Evolutionary conservation across 352 stramenopile genomes (phyloP).

Genomic region (Pythium sp.): DNA sequence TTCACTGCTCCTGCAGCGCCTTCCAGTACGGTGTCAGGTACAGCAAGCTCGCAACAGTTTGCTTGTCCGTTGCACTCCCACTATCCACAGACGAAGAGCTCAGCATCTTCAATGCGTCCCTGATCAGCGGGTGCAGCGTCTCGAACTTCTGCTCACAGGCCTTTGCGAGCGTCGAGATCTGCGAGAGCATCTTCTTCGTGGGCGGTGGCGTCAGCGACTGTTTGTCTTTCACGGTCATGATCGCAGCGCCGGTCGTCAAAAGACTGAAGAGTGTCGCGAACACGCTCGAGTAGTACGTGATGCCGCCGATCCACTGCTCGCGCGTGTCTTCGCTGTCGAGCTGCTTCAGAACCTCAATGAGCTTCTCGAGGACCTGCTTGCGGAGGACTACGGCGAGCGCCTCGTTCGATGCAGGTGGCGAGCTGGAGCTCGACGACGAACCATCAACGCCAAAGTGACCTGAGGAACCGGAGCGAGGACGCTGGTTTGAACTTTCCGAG

Average conservation of each 20-base stretch:
- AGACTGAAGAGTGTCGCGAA: constrained; percentile 56
- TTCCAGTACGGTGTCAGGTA: constrained; percentile 50
- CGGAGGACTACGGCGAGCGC: constrained; percentile 20
- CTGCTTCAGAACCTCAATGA: constrained; percentile 16
- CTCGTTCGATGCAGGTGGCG: not conserved
- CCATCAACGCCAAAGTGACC: constrained; percentile 10
- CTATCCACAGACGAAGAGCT: not conserved
- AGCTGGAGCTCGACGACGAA: not conserved
- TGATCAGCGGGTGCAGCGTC: constrained; percentile 34
- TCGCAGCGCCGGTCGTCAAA: constrained; percentile 36
- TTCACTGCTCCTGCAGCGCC: constrained; percentile 6
- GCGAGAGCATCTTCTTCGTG: constrained; percentile 15
- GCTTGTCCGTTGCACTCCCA: not conserved
- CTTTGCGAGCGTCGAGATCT: constrained; percentile 11
- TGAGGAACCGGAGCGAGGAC: constrained; percentile 9
- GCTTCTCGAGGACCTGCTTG: constrained; percentile 30
- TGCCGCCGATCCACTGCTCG: constrained; percentile 54
- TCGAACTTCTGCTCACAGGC: constrained; percentile 25
- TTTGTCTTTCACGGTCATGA: constrained; percentile 23
- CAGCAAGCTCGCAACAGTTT: constrained; percentile 30
- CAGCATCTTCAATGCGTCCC: constrained; percentile 33
- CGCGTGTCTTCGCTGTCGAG: constrained; percentile 11
- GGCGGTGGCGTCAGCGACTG: not conserved
- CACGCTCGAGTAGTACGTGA: constrained; percentile 64
- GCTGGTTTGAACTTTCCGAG: constrained; percentile 1